Percentiles rank a stretch among this genome's conserved stretches.
phyloP scores from a whole-genome alignment of 257 asterid genomes.

The Solanum ahanhuiri region DNA sequence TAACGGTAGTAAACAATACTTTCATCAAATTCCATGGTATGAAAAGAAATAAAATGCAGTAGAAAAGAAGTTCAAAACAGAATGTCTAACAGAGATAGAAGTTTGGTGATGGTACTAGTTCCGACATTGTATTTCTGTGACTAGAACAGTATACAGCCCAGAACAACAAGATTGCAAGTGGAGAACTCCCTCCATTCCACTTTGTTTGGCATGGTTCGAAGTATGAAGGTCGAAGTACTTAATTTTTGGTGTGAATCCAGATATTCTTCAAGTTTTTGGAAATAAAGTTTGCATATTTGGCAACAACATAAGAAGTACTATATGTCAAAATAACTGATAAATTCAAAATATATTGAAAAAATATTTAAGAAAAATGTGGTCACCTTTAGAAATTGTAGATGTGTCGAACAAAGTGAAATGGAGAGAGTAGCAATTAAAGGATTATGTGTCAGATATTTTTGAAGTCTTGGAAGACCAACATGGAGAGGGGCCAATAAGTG shows the following conservation, averaged over 20 bases:
- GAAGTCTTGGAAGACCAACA: neutral
- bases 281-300: neutral
- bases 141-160: neutral
- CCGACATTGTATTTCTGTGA: neutral
- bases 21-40: neutral
- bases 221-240: neutral
- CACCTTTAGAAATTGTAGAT: neutral
- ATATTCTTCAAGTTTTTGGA: neutral
- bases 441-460: neutral
- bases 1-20: neutral
- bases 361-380: neutral
- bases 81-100: neutral
- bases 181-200: slow-evolving; percentile 1
- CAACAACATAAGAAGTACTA: neutral
- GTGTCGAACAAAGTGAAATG: neutral
- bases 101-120: neutral
- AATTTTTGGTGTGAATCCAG: neutral
- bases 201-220: neutral
- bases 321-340: neutral
- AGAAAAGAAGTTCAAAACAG: neutral
- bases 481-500: neutral
- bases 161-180: neutral
- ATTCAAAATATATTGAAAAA: neutral
- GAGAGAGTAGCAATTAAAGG: neutral
- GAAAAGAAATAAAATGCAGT: neutral